A percentile compares a stretch with the other conserved stretches of the same genome.
These are phyloP conservation scores for Arthrobotrys pseudoclavata DNA, from an alignment of 2,329 filamentous ascomycete genomes.

Conservation along the genomic window DNA sequence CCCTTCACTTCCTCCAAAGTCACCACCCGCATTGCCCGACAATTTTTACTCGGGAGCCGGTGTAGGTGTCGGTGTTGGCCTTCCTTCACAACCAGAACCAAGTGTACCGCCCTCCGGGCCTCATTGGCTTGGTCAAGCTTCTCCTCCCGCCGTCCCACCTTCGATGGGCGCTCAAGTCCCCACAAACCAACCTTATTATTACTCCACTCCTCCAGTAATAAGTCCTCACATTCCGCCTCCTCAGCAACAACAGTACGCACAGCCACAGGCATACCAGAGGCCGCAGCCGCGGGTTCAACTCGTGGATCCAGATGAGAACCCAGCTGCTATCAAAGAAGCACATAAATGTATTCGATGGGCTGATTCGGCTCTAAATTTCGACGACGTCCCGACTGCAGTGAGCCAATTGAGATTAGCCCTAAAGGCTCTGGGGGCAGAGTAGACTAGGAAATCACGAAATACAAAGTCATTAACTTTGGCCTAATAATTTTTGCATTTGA, in stretches of 20 bases:
- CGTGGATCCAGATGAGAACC: slow-evolving; percentile 69
- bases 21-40: slow-evolving; percentile 31
- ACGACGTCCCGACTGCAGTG: slow-evolving; percentile 91
- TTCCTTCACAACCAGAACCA: slow-evolving; percentile 31
- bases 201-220: slow-evolving; percentile 19
- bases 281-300: slow-evolving; percentile 64
- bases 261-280: slow-evolving; percentile 68
- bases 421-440: slow-evolving; percentile 74
- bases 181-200: slow-evolving; percentile 28
- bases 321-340: slow-evolving; percentile 81
- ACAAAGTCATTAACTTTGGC: not conserved
- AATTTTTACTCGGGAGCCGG: slow-evolving; percentile 41
- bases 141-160: slow-evolving; percentile 10
- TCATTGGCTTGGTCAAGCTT: slow-evolving; percentile 47
- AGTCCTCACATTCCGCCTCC: slow-evolving; percentile 35
- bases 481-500: slow-evolving; percentile 18
- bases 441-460: not conserved
- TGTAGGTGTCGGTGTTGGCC: slow-evolving; percentile 33
- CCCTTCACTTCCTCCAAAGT: slow-evolving; percentile 31
- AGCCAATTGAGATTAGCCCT: slow-evolving; percentile 84
- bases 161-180: slow-evolving; percentile 14
- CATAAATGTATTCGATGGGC: slow-evolving; percentile 98
- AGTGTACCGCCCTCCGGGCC: slow-evolving; percentile 19
- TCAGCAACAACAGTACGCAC: slow-evolving; percentile 14
- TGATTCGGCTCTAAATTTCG: slow-evolving; percentile 95